Evolutionary conservation across 257 asterid species (phyloP).

Genomic region (Petunia secreta): DNA sequence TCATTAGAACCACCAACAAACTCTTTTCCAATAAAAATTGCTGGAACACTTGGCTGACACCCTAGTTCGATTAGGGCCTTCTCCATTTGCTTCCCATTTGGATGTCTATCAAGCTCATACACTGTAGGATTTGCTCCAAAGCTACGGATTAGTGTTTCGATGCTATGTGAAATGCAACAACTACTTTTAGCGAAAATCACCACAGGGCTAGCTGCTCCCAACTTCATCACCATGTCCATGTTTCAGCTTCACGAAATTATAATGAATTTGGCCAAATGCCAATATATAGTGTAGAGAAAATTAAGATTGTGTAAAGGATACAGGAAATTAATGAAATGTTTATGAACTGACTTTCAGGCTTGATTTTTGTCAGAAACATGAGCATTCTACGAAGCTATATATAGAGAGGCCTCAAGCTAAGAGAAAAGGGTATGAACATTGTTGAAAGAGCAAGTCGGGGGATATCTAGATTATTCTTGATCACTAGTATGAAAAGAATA

Average conservation of each 20-base stretch:
- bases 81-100: constrained; percentile 9
- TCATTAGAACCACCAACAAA: too few relatives aligned
- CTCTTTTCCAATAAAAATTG: background rate
- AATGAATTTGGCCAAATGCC: background rate
- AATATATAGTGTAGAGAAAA: background rate
- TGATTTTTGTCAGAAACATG: constrained; percentile 1
- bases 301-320: background rate
- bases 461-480: constrained; percentile 11
- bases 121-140: background rate
- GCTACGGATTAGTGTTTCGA: background rate
- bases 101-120: constrained; percentile 5
- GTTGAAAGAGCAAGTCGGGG: background rate
- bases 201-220: background rate
- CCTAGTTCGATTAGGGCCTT: background rate
- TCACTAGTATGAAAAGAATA: background rate
- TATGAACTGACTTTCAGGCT: background rate
- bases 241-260: background rate
- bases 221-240: constrained; percentile 18
- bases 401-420: background rate
- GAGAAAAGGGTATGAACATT: background rate
- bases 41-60: constrained; percentile 3
- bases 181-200: background rate
- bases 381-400: background rate
- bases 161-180: constrained; percentile 11
- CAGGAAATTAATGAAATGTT: background rate